These are phyloP conservation scores for Kwoniella heveanensis DNA, from an alignment of 768 basidiomycete genomes.

Conservation along the genomic window DNA sequence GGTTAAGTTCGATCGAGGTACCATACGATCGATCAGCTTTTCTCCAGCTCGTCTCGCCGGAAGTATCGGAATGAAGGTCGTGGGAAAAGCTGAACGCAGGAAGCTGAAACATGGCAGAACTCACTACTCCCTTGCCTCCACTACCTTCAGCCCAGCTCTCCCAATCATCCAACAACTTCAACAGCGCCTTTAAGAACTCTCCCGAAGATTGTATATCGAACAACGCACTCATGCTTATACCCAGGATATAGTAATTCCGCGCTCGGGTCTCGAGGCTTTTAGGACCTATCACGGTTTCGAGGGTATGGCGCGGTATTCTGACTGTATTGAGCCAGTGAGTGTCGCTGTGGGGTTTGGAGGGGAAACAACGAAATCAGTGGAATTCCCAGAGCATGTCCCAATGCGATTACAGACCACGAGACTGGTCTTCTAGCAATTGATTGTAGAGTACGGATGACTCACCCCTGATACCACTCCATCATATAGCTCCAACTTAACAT, in stretches of 20 bases:
- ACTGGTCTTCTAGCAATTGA: too few relatives aligned
- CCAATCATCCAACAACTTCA: slow-evolving; percentile 53
- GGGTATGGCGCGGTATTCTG: slow-evolving; percentile 33
- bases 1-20: too few relatives aligned
- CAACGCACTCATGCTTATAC: slow-evolving; percentile 40
- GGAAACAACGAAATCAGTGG: neutral
- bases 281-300: slow-evolving; percentile 40
- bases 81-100: too few relatives aligned
- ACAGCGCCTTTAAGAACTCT: slow-evolving; percentile 35
- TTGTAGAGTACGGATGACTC: slow-evolving; percentile 26
- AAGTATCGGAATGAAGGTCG: too few relatives aligned
- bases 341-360: slow-evolving; percentile 33
- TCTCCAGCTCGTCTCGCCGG: too few relatives aligned
- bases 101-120: slow-evolving; percentile 24
- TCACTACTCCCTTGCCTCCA: slow-evolving; percentile 47
- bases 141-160: slow-evolving; percentile 45
- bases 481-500: slow-evolving; percentile 48
- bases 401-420: too few relatives aligned
- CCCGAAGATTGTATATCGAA: slow-evolving; percentile 38
- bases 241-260: slow-evolving; percentile 46
- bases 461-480: slow-evolving; percentile 53
- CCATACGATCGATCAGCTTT: too few relatives aligned
- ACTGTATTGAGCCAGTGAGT: slow-evolving; percentile 54
- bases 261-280: slow-evolving; percentile 37
- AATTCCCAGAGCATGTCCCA: neutral